These are phyloP conservation scores for Trichoderma parareesei DNA, from an alignment of 495 filamentous ascomycete genomes.

Conservation along the genomic window DNA sequence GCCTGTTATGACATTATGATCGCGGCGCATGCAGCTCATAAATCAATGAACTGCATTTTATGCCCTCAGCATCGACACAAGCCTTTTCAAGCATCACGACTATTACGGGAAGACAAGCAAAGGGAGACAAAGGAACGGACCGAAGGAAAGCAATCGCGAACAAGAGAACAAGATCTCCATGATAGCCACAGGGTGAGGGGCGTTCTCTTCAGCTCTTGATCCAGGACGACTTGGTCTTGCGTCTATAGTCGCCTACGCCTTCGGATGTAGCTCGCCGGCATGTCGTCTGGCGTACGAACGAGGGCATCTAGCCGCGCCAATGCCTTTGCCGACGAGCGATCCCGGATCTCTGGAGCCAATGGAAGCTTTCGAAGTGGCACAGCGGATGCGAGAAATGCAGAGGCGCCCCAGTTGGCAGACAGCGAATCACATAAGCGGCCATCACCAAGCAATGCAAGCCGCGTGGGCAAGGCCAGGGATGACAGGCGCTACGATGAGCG, in stretches of 20 bases:
- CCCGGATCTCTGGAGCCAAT: constrained; percentile 25
- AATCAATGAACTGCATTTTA: neutral
- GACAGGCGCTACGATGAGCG: constrained; percentile 26
- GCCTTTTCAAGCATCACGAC: neutral
- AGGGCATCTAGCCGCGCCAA: constrained; percentile 29
- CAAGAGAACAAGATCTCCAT: neutral
- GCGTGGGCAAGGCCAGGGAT: constrained; percentile 28
- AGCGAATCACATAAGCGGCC: constrained; percentile 34
- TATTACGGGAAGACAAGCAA: neutral
- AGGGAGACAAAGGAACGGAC: neutral
- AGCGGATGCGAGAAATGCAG: constrained; percentile 15
- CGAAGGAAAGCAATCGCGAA: neutral
- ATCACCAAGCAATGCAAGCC: constrained; percentile 34
- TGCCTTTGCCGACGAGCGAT: constrained; percentile 26
- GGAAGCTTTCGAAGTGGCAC: constrained; percentile 20
- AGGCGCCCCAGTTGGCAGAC: constrained; percentile 17
- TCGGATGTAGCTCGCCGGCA: constrained; percentile 28
- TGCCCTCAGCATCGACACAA: neutral
- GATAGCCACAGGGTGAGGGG: neutral
- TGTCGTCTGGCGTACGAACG: constrained; percentile 31
- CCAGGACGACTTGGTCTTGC: neutral
- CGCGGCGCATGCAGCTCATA: neutral
- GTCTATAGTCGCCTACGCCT: neutral
- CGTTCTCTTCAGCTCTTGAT: neutral
- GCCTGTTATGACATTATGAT: neutral